Evolutionary conservation across 352 stramenopile genomes (phyloP).

Genomic region (Phytophthora pini): DNA sequence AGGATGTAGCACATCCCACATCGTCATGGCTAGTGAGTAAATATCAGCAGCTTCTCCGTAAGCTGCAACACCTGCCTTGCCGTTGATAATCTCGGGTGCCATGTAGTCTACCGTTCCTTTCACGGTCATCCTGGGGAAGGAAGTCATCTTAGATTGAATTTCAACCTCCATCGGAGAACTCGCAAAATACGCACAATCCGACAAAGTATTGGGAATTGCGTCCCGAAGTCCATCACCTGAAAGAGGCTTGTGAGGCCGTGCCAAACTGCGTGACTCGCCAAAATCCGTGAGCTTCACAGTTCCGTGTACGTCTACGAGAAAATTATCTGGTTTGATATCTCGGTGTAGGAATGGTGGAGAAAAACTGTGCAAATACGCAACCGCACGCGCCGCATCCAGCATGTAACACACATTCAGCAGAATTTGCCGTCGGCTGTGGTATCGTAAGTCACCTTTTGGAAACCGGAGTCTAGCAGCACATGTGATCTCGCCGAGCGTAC

Average conservation of each 20-base stretch:
- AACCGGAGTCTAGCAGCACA: constrained; percentile 2
- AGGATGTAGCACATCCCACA: constrained; percentile 78
- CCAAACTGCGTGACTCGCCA: constrained; percentile 52
- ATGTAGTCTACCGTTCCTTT: constrained; percentile 79
- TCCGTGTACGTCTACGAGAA: constrained; percentile 48
- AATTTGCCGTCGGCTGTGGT: constrained; percentile 49
- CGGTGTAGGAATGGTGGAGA: constrained; percentile 58
- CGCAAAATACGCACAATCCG: constrained; percentile 9
- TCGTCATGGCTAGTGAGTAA: constrained; percentile 72
- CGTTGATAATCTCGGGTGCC: constrained; percentile 78
- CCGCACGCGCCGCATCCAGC: constrained; percentile 61
- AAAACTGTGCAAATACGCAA: constrained; percentile 67
- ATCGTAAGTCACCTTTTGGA: constrained; percentile 3
- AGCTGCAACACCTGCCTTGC: constrained; percentile 40
- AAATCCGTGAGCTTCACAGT: constrained; percentile 64
- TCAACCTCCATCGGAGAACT: constrained; percentile 23
- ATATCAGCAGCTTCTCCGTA: constrained; percentile 77
- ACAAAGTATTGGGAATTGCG: constrained; percentile 7
- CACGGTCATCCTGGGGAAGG: constrained; percentile 51
- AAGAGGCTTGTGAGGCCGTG: constrained; percentile 19
- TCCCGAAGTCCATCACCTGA: not conserved
- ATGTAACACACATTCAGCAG: constrained; percentile 66
- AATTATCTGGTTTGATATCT: constrained; percentile 68
- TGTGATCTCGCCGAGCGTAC: constrained; percentile 51
- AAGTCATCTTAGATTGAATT: constrained; percentile 17